Evolutionary conservation across 805 yeast species (phyloP), one percentile per base, ranked within the genome.

Genomic region (Kodamaea sagamina): DNA sequence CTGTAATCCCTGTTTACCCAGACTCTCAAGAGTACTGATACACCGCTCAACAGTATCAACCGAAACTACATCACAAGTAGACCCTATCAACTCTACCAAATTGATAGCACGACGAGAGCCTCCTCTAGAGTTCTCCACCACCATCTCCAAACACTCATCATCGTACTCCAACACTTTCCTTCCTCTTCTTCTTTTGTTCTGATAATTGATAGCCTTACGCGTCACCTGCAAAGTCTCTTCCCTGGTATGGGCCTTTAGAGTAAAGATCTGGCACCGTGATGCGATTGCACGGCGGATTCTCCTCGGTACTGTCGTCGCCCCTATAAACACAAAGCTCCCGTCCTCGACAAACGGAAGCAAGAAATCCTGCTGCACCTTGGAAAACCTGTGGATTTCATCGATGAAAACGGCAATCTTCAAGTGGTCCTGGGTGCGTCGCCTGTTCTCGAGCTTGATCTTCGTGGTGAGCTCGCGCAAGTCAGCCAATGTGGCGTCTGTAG

Each of bases 301-400:
- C 54, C 85, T 84, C 37, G 86, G 81, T 3, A 97, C 97, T 0
- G 98, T 90, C 0, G 99, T 93, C n/a, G 98, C 97, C 4, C 99
- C 99, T 40, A 92, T 81, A 32, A 93, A 72, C 1, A 82, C 79
- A 34, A 90, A 79, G 41, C 80, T 80, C 2, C 98, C 98, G 21
- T 78, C 69, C 59, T 93, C 99, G 1, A 92, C 84, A 48, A 79
- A 82, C 0, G 95, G 93, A 29, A 93, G 67, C 36, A 95, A 77
- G 36, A 82, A 76, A 61, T 93, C 98, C 61, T 93, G 99, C 57
- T 93, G 99, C 0, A 81, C 71, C 47, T 85, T 84, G 51, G 82
- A 82, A 59, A 89, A 89, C 24, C 99, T 67, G 59, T 93, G 99
- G 28, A 93, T 85, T 59, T 93, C 99, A 64, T 93, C 99, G 41